Evolutionary conservation across 2,329 filamentous ascomycete species (phyloP), one percentile per base, ranked within the genome.

Genomic region (Eutypa lata): DNA sequence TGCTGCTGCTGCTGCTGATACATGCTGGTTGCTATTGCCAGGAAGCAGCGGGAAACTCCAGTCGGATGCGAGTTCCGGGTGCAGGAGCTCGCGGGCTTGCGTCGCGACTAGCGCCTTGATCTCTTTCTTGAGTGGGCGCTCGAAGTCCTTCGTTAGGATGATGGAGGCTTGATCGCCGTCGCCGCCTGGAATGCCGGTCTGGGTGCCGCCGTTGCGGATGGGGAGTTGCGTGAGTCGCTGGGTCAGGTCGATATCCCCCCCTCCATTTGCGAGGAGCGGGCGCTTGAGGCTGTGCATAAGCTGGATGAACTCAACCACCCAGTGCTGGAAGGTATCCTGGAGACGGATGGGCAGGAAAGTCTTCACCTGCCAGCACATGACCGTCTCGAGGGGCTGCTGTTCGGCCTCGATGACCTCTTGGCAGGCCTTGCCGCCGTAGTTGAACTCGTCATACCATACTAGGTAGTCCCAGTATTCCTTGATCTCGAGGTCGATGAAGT

Each of bases 401-500:
- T 82, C 77, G 5, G 73, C 72, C 62, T 93, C 90, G 7, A 88
- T 79, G 3, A 97, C 89, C 63, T 94, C 84, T 48, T 87, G 84
- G 60, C 91, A 96, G 3, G 90, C 94, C 65, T 95, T 95, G 55
- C 94, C 94, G 51, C 94, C 95, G 65, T 97, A 97, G 76, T 99
- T 99, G 78, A 93, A 97, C 71, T 97, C 91, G 62, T 99, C 94
- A 61, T 97, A 97, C 94, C 94, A 99, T 3, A 97, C 86, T 0
- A 99, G 84, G 65, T 97, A 97, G 70, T 99, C 94, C 94, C 94
- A 99, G 71, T 97, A 99, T 68, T 99, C 94, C 61, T 93, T 96
- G 71, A 99, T 94, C 63, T 97, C 90, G 3, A 99, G 79, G 64
- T 99, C 94, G 57, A 99, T 86, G 67, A 99, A 99, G 70, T 97